Percentiles rank a stretch among this genome's conserved stretches.
These are phyloP conservation scores for Amanita fuliginea DNA, from an alignment of 768 basidiomycete species.

Conservation along the genomic window DNA sequence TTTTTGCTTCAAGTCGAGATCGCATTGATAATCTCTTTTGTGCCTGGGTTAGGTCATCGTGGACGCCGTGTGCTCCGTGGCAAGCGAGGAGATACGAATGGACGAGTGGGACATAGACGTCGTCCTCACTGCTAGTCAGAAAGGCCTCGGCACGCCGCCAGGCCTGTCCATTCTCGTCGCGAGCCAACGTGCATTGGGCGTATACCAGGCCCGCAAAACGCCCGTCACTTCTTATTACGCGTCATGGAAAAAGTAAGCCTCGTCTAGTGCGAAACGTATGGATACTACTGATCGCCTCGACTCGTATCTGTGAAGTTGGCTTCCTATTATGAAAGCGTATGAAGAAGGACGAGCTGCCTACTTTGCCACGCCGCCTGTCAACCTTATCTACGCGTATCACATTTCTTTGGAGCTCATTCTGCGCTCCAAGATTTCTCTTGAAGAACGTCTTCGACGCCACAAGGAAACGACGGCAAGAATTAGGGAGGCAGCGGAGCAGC, in stretches of 20 bases:
- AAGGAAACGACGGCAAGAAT: constrained; percentile 54
- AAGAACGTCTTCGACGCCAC: constrained; percentile 73
- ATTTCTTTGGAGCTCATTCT: constrained; percentile 72
- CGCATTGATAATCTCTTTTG: neutral
- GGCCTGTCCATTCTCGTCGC: constrained; percentile 83
- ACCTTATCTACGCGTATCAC: constrained; percentile 87
- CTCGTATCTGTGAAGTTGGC: constrained; percentile 41
- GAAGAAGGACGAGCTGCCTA: constrained; percentile 74
- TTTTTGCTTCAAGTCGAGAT: neutral
- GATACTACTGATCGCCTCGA: neutral
- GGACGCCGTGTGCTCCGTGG: constrained; percentile 96
- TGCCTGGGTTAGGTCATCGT: constrained; percentile 44
- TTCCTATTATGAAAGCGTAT: constrained; percentile 92
- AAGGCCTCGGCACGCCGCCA: constrained; percentile 89
- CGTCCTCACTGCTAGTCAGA: constrained; percentile 79
- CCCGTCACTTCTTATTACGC: constrained; percentile 77
- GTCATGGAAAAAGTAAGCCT: constrained; percentile 69
- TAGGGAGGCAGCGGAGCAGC: constrained; percentile 48
- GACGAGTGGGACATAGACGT: constrained; percentile 92
- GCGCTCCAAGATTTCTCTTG: constrained; percentile 45
- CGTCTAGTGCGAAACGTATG: neutral
- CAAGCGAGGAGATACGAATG: constrained; percentile 89
- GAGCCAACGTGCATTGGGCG: constrained; percentile 69
- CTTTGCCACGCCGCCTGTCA: constrained; percentile 93
- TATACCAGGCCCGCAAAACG: constrained; percentile 48